Conservation (phyloP, 805 yeast genomes). For the Metschnikowia drakensbergensis region DNA sequence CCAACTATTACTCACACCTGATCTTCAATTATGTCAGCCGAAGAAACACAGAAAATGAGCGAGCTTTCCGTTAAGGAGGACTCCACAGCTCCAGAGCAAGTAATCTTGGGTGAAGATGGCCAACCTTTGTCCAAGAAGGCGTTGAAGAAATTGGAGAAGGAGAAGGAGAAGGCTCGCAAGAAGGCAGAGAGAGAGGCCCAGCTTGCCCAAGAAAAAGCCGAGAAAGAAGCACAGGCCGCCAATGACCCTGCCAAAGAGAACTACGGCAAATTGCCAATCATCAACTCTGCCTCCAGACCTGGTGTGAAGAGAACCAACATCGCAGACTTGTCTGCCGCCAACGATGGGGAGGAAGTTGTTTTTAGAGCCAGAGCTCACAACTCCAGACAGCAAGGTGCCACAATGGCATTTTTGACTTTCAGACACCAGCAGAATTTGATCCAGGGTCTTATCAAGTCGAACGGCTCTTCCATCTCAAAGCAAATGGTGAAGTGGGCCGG, state of each 20-base stretch:
- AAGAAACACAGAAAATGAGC: conserved; percentile 16
- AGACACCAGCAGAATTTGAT: conserved; percentile 95
- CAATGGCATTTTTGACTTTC: conserved; percentile 83
- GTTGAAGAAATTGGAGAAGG: conserved; percentile 89
- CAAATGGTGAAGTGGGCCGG: conserved; percentile 97
- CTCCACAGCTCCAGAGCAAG: conserved; percentile 22
- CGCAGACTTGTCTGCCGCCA: conserved; percentile 50
- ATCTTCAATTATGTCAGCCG: conserved; percentile 14
- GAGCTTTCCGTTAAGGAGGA: conserved; percentile 16
- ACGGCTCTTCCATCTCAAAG: conserved; percentile 57
- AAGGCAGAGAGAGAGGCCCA: conserved; percentile 91
- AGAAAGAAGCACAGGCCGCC: conserved; percentile 62
- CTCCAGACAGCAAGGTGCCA: conserved; percentile 93
- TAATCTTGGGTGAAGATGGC: conserved; percentile 64
- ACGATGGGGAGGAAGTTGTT: conserved; percentile 72
- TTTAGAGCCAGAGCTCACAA: conserved; percentile 94
- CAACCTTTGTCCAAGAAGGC: conserved; percentile 91
- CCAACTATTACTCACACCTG: conserved; percentile 2
- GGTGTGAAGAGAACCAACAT: conserved; percentile 61
- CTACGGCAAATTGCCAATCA: conserved; percentile 87
- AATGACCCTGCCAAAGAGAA: conserved; percentile 82
- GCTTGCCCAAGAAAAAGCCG: conserved; percentile 81
- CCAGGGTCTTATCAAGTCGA: conserved; percentile 64
- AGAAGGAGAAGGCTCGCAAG: conserved; percentile 86
- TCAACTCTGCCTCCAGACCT: conserved; percentile 71